These are phyloP conservation scores for Scortechinia acanthostroma DNA, from an alignment of 2,329 filamentous ascomycete genomes.

Conservation along the genomic window DNA sequence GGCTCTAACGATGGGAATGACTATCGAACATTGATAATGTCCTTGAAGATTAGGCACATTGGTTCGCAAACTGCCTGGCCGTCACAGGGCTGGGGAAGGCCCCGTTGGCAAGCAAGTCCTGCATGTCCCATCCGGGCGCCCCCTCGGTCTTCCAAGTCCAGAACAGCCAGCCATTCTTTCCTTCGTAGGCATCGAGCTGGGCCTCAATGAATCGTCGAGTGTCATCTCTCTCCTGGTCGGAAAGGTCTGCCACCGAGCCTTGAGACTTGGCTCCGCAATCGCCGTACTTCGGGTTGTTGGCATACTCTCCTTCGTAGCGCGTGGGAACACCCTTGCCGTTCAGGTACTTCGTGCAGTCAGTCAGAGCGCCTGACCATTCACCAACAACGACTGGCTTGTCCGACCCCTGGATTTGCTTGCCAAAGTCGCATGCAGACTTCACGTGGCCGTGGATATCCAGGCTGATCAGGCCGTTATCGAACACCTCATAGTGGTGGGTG, in stretches of 20 bases:
- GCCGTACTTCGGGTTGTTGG: conserved; percentile 36
- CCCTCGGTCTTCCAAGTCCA: conserved; percentile 41
- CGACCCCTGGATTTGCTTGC: conserved; percentile 33
- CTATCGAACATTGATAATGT: too few species aligned
- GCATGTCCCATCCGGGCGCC: conserved; percentile 38
- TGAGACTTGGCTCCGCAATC: conserved; percentile 39
- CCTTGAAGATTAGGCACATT: conserved; percentile 17
- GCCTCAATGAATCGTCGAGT: conserved; percentile 34
- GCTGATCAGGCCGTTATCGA: conserved; percentile 39
- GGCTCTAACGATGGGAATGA: too few species aligned
- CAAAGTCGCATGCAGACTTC: conserved; percentile 44
- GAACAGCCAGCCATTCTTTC: conserved; percentile 36
- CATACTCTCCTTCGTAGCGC: conserved; percentile 44
- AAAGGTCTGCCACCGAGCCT: conserved; percentile 35
- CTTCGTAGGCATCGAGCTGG: conserved; percentile 35
- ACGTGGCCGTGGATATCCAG: conserved; percentile 42
- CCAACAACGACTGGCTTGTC: conserved; percentile 65
- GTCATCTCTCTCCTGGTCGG: conserved; percentile 30
- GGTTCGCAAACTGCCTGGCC: conserved; percentile 18
- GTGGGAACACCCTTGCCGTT: conserved; percentile 52
- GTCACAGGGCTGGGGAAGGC: conserved; percentile 13
- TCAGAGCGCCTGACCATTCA: conserved; percentile 65
- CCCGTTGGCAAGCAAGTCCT: conserved; percentile 27
- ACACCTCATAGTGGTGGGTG: conserved; percentile 65
- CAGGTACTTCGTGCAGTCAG: conserved; percentile 40